phyloP scores from a whole-genome alignment of 768 basidiomycete genomes.

The Asterophora lycoperdoides region DNA sequence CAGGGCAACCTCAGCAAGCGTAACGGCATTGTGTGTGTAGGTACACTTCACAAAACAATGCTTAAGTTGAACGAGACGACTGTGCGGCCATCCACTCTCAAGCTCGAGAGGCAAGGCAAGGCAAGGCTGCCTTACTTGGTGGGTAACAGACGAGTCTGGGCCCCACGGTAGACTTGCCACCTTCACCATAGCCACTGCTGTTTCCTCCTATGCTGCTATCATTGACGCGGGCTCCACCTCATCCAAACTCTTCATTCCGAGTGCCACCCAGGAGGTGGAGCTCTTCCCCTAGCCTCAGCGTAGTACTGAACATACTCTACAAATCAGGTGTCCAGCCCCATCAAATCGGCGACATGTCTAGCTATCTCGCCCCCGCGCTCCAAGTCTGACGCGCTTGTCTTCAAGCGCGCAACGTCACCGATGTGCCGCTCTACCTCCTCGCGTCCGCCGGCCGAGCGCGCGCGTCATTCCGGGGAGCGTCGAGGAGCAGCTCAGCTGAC shows the following conservation, averaged over 20 bases:
- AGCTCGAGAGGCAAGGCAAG: too few species aligned
- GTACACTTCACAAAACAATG: too few species aligned
- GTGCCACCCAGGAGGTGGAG: too few species aligned
- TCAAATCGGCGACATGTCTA: background rate
- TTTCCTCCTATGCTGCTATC: slow-evolving; percentile 5
- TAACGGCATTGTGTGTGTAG: too few species aligned
- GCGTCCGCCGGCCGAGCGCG: slow-evolving; percentile 8
- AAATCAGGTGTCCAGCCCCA: slow-evolving; percentile 7
- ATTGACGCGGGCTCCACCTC: slow-evolving; percentile 14
- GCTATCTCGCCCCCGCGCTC: slow-evolving; percentile 7
- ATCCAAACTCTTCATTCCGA: slow-evolving; percentile 11
- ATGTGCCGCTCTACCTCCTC: slow-evolving; percentile 10
- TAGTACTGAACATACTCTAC: background rate
- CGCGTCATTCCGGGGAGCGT: slow-evolving; percentile 10
- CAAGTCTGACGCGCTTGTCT: slow-evolving; percentile 1
- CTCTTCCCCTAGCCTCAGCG: too few species aligned
- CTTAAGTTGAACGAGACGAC: too few species aligned
- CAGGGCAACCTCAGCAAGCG: too few species aligned
- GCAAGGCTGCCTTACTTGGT: too few species aligned
- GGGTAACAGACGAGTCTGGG: too few species aligned
- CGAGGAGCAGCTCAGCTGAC: slow-evolving; percentile 6
- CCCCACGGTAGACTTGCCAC: too few species aligned
- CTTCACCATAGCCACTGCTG: too few species aligned
- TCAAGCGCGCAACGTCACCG: background rate
- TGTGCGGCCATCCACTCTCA: too few species aligned